Evolutionary conservation across 176 grass and related monocot species (phyloP).

Genomic region (Aegilops longissima): DNA sequence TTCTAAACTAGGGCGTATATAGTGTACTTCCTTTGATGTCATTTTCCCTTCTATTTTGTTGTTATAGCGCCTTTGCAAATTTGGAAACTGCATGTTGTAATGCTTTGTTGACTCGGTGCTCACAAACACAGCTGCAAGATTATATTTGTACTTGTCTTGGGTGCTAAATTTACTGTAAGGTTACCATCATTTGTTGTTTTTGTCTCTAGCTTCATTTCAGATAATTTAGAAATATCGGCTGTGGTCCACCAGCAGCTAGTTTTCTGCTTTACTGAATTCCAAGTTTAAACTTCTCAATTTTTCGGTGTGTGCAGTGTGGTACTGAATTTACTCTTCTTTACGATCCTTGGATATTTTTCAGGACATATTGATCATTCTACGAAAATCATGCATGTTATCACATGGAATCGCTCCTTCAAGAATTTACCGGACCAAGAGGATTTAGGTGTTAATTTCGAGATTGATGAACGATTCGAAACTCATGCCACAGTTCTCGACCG

Average conservation of each 20-base stretch:
- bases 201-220: not conserved
- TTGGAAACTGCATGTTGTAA: conserved; percentile 5
- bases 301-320: not conserved
- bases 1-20: not conserved
- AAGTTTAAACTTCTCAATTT: conserved; percentile 7
- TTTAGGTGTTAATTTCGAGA: conserved; percentile 56
- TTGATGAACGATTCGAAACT: conserved; percentile 62
- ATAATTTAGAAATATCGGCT: not conserved
- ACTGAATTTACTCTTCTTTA: not conserved
- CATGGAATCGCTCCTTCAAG: conserved; percentile 97
- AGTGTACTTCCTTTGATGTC: conserved; percentile 3
- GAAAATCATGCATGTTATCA: conserved; percentile 96
- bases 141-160: conserved; percentile 3
- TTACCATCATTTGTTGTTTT: not conserved
- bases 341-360: conserved; percentile 36
- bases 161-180: conserved; percentile 4
- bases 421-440: conserved; percentile 61
- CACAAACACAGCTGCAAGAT: conserved; percentile 9
- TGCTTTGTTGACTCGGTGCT: not conserved
- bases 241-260: conserved; percentile 1
- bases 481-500: conserved; percentile 91
- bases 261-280: conserved; percentile 19
- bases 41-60: not conserved
- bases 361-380: conserved; percentile 91
- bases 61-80: not conserved